Evolutionary conservation across 2,329 filamentous ascomycete species (phyloP).

Genomic region (Phaeomoniella chlamydospora): DNA sequence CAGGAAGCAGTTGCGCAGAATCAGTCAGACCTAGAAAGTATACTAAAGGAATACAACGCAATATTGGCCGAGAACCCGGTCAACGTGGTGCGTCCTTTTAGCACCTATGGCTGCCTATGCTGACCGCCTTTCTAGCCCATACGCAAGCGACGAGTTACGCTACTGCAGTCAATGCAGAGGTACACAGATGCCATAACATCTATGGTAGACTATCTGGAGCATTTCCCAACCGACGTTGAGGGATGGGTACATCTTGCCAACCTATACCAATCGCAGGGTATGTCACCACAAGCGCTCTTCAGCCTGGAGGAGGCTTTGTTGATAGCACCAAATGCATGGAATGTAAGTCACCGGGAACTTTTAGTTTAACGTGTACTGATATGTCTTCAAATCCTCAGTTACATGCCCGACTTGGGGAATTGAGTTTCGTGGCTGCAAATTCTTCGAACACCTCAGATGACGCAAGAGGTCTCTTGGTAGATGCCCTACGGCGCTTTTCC

Average conservation of each 20-base stretch:
- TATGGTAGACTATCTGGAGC: conserved; percentile 62
- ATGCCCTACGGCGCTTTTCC: conserved; percentile 72
- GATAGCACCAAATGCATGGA: conserved; percentile 85
- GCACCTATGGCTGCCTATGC: conserved; percentile 7
- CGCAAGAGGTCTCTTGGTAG: conserved; percentile 40
- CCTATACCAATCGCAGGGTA: conserved; percentile 64
- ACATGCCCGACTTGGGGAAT: conserved; percentile 74
- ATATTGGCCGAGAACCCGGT: conserved; percentile 59
- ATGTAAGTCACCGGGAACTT: conserved; percentile 42
- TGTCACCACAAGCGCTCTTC: conserved; percentile 73
- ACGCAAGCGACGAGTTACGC: conserved; percentile 66
- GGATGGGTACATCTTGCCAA: conserved; percentile 86
- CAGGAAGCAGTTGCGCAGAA: conserved; percentile 68
- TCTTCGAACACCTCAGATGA: conserved; percentile 20
- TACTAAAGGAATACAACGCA: conserved; percentile 65
- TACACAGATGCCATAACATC: conserved; percentile 58
- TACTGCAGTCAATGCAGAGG: conserved; percentile 61
- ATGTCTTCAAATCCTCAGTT: conserved; percentile 37
- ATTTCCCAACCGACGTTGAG: conserved; percentile 79
- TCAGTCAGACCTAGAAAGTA: conserved; percentile 47
- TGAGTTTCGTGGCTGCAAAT: conserved; percentile 53
- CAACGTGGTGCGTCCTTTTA: conserved; percentile 52
- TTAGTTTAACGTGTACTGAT: background rate
- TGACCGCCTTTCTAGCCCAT: conserved; percentile 49
- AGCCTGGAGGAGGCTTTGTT: conserved; percentile 83